Conservation (phyloP, 805 yeast genomes). For the Lachancea nothofagi region DNA sequence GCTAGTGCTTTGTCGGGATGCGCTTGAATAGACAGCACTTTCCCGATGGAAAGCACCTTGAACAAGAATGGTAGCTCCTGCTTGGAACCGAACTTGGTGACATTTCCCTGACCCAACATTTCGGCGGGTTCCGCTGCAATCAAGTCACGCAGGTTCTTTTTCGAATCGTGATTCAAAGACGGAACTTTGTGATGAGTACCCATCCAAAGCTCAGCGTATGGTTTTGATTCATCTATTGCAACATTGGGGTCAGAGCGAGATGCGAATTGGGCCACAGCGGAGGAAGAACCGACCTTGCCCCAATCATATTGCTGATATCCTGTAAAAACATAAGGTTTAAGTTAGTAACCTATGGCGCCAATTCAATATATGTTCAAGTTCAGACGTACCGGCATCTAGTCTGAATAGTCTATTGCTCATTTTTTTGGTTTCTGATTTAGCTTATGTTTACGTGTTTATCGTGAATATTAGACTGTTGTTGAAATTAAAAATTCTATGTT, state of each 20-base stretch:
- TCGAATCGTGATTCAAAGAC: constrained; percentile 50
- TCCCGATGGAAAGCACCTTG: constrained; percentile 88
- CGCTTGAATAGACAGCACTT: constrained; percentile 93
- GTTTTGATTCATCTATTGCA: constrained; percentile 62
- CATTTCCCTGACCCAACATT: constrained; percentile 53
- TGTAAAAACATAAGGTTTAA: too few species aligned
- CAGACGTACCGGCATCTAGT: constrained; percentile 37
- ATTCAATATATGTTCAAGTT: too few species aligned
- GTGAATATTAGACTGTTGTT: background rate
- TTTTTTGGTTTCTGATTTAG: constrained; percentile 1
- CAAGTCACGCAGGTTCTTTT: constrained; percentile 60
- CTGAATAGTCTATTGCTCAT: constrained; percentile 36
- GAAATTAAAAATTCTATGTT: background rate
- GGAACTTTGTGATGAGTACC: constrained; percentile 96
- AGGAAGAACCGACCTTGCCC: constrained; percentile 79
- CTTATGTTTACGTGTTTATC: constrained; percentile 6
- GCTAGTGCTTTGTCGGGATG: constrained; percentile 93
- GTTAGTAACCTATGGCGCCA: too few species aligned
- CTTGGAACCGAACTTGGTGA: constrained; percentile 57
- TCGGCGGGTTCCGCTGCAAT: constrained; percentile 54
- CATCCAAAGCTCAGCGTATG: constrained; percentile 99
- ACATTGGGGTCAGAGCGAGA: constrained; percentile 58
- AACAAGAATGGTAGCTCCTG: constrained; percentile 85
- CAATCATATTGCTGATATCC: constrained; percentile 80
- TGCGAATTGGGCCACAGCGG: constrained; percentile 89